Base-by-base conservation (phyloP, 805 yeast species). In the Ogataea salicorniae region DNA sequence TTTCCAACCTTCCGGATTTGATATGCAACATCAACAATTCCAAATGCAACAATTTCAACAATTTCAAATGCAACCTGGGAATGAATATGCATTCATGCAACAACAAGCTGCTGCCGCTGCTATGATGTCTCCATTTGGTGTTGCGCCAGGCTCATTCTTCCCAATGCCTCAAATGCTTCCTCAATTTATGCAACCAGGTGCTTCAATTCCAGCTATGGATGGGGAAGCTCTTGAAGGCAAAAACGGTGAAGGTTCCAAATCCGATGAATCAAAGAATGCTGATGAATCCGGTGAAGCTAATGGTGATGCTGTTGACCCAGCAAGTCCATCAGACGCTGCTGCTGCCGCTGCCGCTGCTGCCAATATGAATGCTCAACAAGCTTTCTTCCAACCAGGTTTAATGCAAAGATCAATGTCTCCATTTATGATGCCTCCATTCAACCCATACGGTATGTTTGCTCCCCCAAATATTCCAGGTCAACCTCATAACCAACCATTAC, bases 391-490 rank as follows among this genome's bases (percentile, higher is more conserved):
- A 34, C 55, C 62, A 14, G 62, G 61, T 20, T 38, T 60, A 33
- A 37, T 42, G 35, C 52, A 55, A 20, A 52, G 67, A 43, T 45
- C 67, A 2, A 46, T 60, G 43, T 59, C 69, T 9, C 71, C 75
- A 1, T 77, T 71, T 54, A 68, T 76, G 70, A 72, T 76, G 59
- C 78, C 76, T 20, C 74, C 78, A 0, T 79, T 77, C 53, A 67
- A 62, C 49, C 80, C 81, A 1, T 78, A 77, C 56, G 68, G 71
- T 11, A 49, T 57, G 59, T 51, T 55, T 45, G 39, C 51, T 11
- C 50, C 52, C 15, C 39, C 53, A 34, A 13, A 23, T 41, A 33
- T 50, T 41, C 37, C 51, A 37, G 45, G 34, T 3, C 41, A 39
- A 39, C 52, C 36, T 37, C 49, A 15, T 41, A 35, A n/a, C 39